Evolutionary conservation across 768 basidiomycete species (phyloP).

Genomic region (Leucocoprinus leucothites): DNA sequence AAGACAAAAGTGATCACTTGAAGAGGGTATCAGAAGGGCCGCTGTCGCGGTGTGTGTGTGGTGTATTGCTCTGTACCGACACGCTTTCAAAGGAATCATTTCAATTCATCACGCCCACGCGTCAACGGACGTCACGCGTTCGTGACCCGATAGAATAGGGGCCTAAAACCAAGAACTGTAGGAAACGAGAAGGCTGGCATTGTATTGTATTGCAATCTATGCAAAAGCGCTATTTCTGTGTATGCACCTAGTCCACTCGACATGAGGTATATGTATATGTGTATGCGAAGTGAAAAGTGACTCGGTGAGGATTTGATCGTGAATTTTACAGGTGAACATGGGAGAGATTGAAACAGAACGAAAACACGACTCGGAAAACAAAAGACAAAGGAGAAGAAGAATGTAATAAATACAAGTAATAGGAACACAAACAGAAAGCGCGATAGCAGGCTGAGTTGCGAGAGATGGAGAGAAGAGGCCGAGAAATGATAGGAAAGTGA

Average conservation of each 20-base stretch:
- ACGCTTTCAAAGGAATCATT: background rate
- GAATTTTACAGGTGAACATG: background rate
- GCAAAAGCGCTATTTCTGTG: background rate
- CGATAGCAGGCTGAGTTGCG: conserved; percentile 5
- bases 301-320: background rate
- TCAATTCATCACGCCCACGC: conserved; percentile 10
- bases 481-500: background rate
- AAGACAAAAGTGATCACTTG: too few relatives aligned
- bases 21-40: background rate
- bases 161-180: conserved; percentile 5
- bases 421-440: conserved; percentile 1
- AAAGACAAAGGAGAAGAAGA: background rate
- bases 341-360: background rate
- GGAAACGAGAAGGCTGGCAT: background rate
- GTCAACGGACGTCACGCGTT: conserved; percentile 17
- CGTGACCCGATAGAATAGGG: conserved; percentile 17
- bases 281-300: background rate
- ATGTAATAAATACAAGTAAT: background rate
- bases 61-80: background rate
- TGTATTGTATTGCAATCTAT: conserved; percentile 1
- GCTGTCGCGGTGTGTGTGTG: too few relatives aligned
- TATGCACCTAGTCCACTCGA: background rate
- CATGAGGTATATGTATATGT: background rate
- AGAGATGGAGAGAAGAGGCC: background rate
- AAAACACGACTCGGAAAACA: background rate